Base-by-base conservation (phyloP, 306 rosid genomes). In the Trichosanthes cucumerina region DNA sequence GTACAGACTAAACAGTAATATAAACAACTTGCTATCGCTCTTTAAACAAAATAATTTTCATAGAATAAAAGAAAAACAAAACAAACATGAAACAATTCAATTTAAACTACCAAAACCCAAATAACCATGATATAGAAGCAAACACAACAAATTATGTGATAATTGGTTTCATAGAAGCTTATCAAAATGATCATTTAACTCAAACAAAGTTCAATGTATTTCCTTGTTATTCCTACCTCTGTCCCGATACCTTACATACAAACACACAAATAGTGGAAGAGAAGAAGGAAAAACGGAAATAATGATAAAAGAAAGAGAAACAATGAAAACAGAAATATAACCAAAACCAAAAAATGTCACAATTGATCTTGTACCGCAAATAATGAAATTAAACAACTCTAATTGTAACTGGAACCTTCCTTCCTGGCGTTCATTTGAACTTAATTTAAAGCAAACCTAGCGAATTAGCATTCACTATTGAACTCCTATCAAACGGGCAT, bases 401-500 rank as follows among this genome's bases (percentile, higher is more conserved):
- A 44, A 44, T 39, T 24, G 23, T 23, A 46, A 72, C 7, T 46
- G 77, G 14, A 72, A 46, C 39, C 77, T 72, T 72, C 77, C 77
- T 72, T 72, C 77, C 23, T 47, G 4, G 21, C 7, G 41, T 72
- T 72, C 58, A 72, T 72, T 72, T 23, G 56, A 72, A 26, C 76
- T 31, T 62, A 28, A 31, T 31, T 7, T 23, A 71, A 72, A 72
- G 24, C 77, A 72, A 72, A 72, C 43, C 53, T 26, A 26, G 13
- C 13, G 41, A 47, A 71, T 73, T 49, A 15, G 28, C 58, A 28
- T 28, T 72, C 41, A 73, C 60, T 73, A 46, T 18, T 92, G 98
- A 78, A 94, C 85, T 76, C 95, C 98, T 76, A 84, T 83, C 96
- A 93, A 89, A 62, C 96, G 87, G 28, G 93, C 96, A 83, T 89